Evolutionary conservation across 257 asterid species (phyloP).

Genomic region (Thymus quinquecostatus): DNA sequence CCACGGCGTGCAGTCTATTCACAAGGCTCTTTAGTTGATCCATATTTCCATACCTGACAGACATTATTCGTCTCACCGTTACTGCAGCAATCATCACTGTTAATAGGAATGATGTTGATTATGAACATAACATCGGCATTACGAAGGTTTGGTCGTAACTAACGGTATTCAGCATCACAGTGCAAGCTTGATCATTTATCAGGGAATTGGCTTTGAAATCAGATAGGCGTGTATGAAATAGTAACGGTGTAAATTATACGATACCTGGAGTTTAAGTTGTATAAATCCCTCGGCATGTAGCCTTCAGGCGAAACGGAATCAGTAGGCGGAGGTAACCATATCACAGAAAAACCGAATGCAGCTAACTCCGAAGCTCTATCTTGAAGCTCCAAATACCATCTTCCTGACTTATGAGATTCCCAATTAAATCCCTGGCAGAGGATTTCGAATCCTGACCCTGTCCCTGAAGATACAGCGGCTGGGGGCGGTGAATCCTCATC

Average conservation of each 20-base stretch:
- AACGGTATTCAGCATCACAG: constrained; percentile 11
- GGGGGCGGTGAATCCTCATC: constrained; percentile 48
- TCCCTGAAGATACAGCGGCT: constrained; percentile 65
- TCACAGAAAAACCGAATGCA: constrained; percentile 79
- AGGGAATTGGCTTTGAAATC: constrained; percentile 17
- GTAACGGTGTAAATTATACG: background rate
- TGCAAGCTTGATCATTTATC: constrained; percentile 1
- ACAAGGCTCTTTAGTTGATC: constrained; percentile 79
- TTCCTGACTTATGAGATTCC: constrained; percentile 96
- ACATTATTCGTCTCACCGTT: constrained; percentile 24
- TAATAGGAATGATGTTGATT: background rate
- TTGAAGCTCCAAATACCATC: constrained; percentile 80
- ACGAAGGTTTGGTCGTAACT: background rate
- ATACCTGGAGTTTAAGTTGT: constrained; percentile 94
- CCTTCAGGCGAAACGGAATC: constrained; percentile 98
- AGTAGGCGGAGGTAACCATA: constrained; percentile 99
- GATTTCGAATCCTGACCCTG: constrained; percentile 88
- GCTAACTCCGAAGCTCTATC: constrained; percentile 75
- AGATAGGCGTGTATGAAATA: background rate
- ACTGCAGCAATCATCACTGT: constrained; percentile 19
- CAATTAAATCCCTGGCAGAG: constrained; percentile 95
- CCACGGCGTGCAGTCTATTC: constrained; percentile 71
- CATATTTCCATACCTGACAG: constrained; percentile 73
- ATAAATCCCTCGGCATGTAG: constrained; percentile 93
- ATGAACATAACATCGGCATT: background rate